Evolutionary conservation across 2,329 filamentous ascomycete genomes (phyloP), one percentile per base, ranked within the genome.

Genomic region (Nigrospora sphaerica): DNA sequence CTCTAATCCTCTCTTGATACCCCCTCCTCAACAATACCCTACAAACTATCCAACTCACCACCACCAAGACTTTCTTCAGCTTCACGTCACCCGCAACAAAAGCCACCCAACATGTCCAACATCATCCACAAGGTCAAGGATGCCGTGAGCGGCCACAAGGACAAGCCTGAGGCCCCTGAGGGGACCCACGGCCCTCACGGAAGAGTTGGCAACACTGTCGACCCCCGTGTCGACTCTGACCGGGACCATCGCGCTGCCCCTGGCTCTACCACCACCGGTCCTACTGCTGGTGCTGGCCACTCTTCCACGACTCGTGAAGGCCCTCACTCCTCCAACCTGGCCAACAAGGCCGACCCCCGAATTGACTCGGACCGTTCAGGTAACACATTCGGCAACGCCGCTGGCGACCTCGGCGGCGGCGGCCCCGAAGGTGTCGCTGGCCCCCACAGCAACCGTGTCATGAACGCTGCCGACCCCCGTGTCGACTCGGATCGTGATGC

Each of bases 101-200:
- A 10, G 55, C 45, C 48, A 58, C 41, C 47, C 68, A 78, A 51
- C 59, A 81, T 80, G 77, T 78, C 77, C 63, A 64, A 65, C 55
- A 66, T 81, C 57, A 63, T 79, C 59, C 74, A 80, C 70, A 80
- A 80, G 66, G 71, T 79, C 62, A 80, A 80, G 72, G 75, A 80
- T 4, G 74, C 68, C 51, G 61, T 80, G 48, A 59, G 67, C 56
- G 64, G 68, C 50, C 68, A 74, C 62, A 67, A 72, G 57, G 42
- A 46, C 46, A 57, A 54, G 34, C 49, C 52, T 12, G 53, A 55
- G 18, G 53, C 51, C 34, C 55, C 60, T 12, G 57, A 61, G 47
- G 60, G 56, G 23, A 57, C 62, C n/a, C 57, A 65, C 42, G 63
- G 61, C 38, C 49, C 59, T 31, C 46, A 53, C 44, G 32, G 32